Conservation (phyloP, 306 rosid genomes). For the Urtica urens region DNA sequence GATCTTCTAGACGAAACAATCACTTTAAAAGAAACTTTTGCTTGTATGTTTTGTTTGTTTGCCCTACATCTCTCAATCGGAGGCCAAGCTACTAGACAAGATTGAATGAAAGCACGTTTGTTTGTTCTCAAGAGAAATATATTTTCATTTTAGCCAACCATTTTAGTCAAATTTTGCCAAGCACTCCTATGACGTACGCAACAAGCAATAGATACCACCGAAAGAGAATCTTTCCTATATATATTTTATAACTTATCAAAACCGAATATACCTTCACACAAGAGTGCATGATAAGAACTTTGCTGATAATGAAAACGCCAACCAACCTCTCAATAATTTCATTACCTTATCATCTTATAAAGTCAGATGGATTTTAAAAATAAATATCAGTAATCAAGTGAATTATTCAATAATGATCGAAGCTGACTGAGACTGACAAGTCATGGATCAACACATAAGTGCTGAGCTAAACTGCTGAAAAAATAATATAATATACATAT, state of each 20-base stretch:
- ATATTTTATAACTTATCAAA: not conserved
- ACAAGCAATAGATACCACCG: not conserved
- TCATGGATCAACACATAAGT: no score
- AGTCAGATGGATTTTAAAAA: not conserved
- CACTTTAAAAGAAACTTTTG: no score
- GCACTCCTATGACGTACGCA: not conserved
- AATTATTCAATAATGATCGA: no score
- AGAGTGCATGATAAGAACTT: not conserved
- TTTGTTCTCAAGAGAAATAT: not conserved
- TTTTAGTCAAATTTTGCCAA: not conserved
- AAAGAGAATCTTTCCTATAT: not conserved
- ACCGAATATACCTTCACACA: not conserved
- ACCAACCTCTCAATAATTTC: conserved; percentile 1
- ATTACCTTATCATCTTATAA: not conserved
- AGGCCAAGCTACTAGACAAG: no score
- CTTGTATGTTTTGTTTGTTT: no score
- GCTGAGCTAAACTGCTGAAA: no score
- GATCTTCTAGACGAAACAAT: not conserved
- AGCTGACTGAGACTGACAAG: no score
- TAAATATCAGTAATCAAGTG: not conserved
- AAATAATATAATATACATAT: no score
- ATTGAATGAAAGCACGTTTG: not conserved
- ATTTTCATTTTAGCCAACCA: not conserved
- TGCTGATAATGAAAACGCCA: not conserved
- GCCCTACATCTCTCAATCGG: no score